phyloP scores from a whole-genome alignment of 306 rosid species.

The Sphenostylis stenocarpa region DNA sequence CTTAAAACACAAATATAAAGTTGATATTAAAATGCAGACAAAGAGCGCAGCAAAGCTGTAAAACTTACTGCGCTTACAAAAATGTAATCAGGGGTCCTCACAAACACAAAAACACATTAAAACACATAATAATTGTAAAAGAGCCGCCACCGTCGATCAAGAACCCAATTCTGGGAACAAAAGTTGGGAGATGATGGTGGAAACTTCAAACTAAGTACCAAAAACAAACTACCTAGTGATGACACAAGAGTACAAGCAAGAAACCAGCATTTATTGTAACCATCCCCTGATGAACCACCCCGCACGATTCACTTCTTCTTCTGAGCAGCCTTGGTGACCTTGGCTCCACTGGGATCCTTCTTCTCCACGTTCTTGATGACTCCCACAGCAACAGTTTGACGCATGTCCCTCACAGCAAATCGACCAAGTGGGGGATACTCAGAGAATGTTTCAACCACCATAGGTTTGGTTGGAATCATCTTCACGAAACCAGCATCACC shows the following conservation, averaged over 20 bases:
- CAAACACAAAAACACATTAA: not conserved
- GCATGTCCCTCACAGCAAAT: no score
- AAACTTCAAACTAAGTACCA: not conserved
- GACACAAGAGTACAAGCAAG: not conserved
- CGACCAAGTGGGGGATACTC: no score
- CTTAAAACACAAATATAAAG: not conserved
- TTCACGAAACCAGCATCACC: no score
- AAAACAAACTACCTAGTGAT: not conserved
- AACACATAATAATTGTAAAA: not conserved
- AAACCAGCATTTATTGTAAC: not conserved
- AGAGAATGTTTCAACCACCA: no score
- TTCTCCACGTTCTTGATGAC: no score
- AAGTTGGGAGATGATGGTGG: not conserved
- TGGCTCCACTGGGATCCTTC: no score
- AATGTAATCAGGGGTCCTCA: not conserved
- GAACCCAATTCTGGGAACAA: constrained; percentile 14
- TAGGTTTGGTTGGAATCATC: no score
- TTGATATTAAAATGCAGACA: not conserved
- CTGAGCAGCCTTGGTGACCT: no score
- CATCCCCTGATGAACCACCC: not conserved
- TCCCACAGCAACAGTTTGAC: no score
- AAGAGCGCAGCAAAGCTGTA: not conserved
- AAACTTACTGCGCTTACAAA: not conserved
- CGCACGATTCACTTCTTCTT: constrained; percentile 9
- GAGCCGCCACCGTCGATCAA: constrained; percentile 11